These are phyloP conservation scores for Herpotrichia juniperi DNA, from an alignment of 2,329 filamentous ascomycete species.

Conservation along the genomic window DNA sequence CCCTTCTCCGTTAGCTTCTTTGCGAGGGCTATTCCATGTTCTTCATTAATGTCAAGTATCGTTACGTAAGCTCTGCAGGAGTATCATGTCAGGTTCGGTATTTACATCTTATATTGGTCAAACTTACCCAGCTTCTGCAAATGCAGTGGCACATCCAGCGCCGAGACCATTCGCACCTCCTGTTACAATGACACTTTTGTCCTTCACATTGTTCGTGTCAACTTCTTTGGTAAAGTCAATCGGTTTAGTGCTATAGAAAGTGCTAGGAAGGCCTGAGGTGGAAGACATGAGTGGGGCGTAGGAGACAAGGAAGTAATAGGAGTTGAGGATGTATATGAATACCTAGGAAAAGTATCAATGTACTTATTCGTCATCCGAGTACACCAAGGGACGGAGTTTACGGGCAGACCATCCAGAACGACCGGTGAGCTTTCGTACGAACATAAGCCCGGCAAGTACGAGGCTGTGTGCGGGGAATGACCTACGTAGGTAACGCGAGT, in stretches of 20 bases:
- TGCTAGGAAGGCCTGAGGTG: constrained; percentile 2
- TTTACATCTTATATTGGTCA: not conserved
- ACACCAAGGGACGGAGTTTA: too few species aligned
- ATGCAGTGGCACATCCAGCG: constrained; percentile 19
- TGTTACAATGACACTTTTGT: constrained; percentile 30
- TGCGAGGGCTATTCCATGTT: constrained; percentile 13
- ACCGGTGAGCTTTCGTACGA: too few species aligned
- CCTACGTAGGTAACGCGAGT: too few species aligned
- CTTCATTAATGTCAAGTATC: constrained; percentile 28
- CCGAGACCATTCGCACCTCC: constrained; percentile 35
- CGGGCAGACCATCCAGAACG: too few species aligned
- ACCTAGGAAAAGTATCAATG: too few species aligned
- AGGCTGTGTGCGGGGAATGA: too few species aligned
- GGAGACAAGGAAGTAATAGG: not conserved
- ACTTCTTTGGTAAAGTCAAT: constrained; percentile 25
- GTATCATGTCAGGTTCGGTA: not conserved
- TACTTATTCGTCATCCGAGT: too few species aligned
- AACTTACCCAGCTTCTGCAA: constrained; percentile 33
- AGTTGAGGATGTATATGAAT: too few species aligned
- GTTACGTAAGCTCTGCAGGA: constrained; percentile 28
- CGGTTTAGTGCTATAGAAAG: constrained; percentile 9
- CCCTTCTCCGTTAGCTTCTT: constrained; percentile 13
- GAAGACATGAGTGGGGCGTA: not conserved
- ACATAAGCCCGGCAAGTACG: too few species aligned
- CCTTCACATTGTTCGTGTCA: constrained; percentile 21